Evolutionary conservation across 179 eudicot species (phyloP).

Genomic region (Amaranthus tricolor): DNA sequence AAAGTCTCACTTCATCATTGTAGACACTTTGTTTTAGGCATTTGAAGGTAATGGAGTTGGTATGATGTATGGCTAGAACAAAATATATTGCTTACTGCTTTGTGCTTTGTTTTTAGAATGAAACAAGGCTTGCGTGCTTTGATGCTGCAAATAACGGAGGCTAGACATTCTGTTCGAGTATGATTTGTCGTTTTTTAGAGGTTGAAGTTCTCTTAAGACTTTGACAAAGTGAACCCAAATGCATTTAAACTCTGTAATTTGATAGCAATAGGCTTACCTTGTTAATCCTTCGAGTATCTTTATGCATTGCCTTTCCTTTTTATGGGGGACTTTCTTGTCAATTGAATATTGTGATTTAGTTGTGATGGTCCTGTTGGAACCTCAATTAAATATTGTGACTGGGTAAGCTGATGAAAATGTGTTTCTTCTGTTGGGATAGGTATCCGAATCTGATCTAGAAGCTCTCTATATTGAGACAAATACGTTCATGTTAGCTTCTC

Average conservation of each 20-base stretch:
- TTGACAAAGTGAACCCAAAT: neutral
- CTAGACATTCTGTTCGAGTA: neutral
- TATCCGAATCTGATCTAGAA: slow-evolving; percentile 56
- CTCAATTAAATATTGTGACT: neutral
- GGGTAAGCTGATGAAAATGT: neutral
- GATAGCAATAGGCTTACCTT: neutral
- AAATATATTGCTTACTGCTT: neutral
- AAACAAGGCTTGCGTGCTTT: neutral
- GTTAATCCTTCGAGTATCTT: neutral
- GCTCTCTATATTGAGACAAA: slow-evolving; percentile 76
- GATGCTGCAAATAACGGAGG: neutral
- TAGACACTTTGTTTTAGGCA: neutral
- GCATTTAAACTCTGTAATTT: neutral
- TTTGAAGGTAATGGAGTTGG: neutral
- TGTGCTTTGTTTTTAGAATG: neutral
- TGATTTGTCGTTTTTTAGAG: neutral
- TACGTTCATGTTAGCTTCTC: slow-evolving; percentile 81
- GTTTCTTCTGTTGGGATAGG: slow-evolving; percentile 39
- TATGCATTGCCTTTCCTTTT: neutral
- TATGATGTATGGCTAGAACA: neutral
- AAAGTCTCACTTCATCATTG: neutral
- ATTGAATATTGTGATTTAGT: too few relatives aligned
- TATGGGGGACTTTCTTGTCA: neutral
- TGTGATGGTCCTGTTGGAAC: neutral
- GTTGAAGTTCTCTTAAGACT: neutral